Base-by-base conservation (phyloP, 106 monocot genomes). In the Vanilla planifolia region DNA sequence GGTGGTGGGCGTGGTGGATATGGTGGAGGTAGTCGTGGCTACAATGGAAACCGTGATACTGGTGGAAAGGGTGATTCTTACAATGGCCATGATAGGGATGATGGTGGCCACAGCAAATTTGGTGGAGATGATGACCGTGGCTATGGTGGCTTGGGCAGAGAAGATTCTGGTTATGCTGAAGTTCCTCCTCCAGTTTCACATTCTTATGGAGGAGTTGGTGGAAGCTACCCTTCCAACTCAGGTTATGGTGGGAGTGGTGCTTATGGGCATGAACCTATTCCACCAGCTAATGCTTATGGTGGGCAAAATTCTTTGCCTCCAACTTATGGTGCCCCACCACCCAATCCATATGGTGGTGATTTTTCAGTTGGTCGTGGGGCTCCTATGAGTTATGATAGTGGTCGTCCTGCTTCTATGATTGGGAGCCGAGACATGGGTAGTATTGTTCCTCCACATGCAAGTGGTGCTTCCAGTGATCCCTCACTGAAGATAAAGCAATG, bases 401-500 rank as follows among this genome's bases (percentile, higher is more conserved):
- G 89, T 10, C 85, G 68, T 68, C 63, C 57, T 47, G 72, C 51
- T 22, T 79, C 74, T 3, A 43, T 55, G 24, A 16, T 16, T 4
- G 46, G 71, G 33, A 71, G 57, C 19, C 65, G 71, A 48, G 40
- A 55, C 17, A 66, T 48, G 44, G 53, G 67, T 60, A 71, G 33
- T 52, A 47, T 26, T 43, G 48, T 53, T 27, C 61, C 70, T 14
- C 51, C 46, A 2, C 58, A 36, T 40, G 9, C 53, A 61, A 75
- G 82, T 43, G 66, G 66, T 62, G 67, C 72, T 55, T 55, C 67
- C 43, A 51, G 25, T 40, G 94, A 89, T 33, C 4, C 77, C 19
- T 6, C 75, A 35, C 41, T 43, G 1, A 72, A 68, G 52, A 64
- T 98, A 51, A 98, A 98, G 72, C 96, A 98, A 68, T 98, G 96